Base-by-base conservation (phyloP, 2,329 filamentous ascomycete genomes). In the Ophiostoma sp. region DNA sequence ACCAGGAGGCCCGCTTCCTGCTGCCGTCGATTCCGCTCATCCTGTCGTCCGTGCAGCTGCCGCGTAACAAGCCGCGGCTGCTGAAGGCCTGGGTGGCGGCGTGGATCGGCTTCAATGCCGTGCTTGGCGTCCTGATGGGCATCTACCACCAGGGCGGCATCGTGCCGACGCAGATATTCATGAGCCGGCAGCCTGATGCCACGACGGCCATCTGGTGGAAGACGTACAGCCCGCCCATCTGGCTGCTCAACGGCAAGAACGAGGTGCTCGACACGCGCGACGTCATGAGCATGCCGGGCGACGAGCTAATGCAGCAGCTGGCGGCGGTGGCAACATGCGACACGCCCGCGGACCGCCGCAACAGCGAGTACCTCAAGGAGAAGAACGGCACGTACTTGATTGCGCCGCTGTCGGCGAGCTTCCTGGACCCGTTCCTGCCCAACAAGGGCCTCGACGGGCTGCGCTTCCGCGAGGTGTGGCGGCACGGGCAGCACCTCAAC, bases 191-290 rank as follows among this genome's bases (percentile, higher is more conserved):
- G 73, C 83, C 86, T 4, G 89, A 90, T 73, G 87, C 90, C 10
- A 88, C 87, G 1, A 84, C 89, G 44, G 89, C 89, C 3, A 83
- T 91, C 68, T 94, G 91, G 91, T 94, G 91, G 91, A 94, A 93
- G 78, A 94, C 91, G 0, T 94, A 94, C 77, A 91, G 89, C 77
- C 91, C 91, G 23, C 91, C 91, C 0, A 89, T 90, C 48, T 94
- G 91, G 90, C 83, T 94, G 27, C 82, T 94, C 7, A 90, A 93
- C 73, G 89, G 90, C 69, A 91, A 90, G 78, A 93, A 91, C 73
- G 85, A 89, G 74, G 84, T 90, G 11, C 79, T 93, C n/a, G 83
- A 81, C 39, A 94, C 91, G 1, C 83, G 84, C 71, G 91, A 94
- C 76, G 81, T 93, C 27, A 93, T 93, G 87, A 89, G 90, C 4